Evolutionary conservation across 2,329 filamentous ascomycete species (phyloP).

Genomic region (Alternaria longipes): DNA sequence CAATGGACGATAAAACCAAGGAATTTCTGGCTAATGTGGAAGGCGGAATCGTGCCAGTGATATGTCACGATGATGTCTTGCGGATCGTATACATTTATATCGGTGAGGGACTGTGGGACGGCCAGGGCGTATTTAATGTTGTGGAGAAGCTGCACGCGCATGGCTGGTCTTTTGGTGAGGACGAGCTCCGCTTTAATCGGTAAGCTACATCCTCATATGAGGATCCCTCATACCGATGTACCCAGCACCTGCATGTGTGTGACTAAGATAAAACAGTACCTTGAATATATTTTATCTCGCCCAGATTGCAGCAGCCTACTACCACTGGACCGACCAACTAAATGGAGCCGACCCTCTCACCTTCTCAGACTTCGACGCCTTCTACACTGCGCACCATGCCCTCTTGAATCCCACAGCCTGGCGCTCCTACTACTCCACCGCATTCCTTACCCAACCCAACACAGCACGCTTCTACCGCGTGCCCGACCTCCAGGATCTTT

Average conservation of each 20-base stretch:
- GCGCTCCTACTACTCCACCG: constrained; percentile 4
- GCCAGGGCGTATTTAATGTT: constrained; percentile 12
- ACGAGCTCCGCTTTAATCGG: constrained; percentile 13
- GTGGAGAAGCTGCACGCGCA: constrained; percentile 14
- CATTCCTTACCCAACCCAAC: constrained; percentile 8
- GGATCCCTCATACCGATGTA: neutral
- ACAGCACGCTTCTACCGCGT: constrained; percentile 13
- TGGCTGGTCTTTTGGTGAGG: constrained; percentile 14
- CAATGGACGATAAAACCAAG: neutral
- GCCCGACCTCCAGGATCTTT: constrained; percentile 6
- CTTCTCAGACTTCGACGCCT: constrained; percentile 1
- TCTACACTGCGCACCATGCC: constrained; percentile 1
- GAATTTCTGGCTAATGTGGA: constrained; percentile 6
- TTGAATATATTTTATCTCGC: constrained; percentile 12
- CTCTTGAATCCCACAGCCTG: neutral
- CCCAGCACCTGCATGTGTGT: neutral
- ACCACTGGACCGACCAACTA: constrained; percentile 7
- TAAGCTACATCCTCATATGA: constrained; percentile 12
- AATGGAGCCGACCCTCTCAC: constrained; percentile 1
- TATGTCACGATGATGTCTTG: constrained; percentile 8
- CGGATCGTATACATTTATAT: constrained; percentile 7
- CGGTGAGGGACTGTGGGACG: constrained; percentile 1
- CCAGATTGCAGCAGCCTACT: constrained; percentile 12
- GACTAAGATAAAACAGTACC: constrained; percentile 4
- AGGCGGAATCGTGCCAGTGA: constrained; percentile 8